These are phyloP conservation scores for Zasmidium citrigriseum DNA, from an alignment of 2,329 filamentous ascomycete species.

Conservation along the genomic window DNA sequence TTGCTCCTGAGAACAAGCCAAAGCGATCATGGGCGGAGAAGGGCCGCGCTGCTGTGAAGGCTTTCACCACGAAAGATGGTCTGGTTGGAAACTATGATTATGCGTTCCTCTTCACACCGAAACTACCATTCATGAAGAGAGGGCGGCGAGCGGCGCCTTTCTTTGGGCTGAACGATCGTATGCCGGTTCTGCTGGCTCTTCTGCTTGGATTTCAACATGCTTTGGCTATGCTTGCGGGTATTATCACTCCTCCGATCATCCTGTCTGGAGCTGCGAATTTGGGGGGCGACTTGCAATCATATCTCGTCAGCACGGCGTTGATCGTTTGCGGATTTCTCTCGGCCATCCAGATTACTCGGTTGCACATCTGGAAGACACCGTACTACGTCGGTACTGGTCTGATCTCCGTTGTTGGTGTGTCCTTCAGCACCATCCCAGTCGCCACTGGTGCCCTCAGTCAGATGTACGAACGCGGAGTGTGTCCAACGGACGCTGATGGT, in stretches of 20 bases:
- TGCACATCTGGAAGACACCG: constrained; percentile 70
- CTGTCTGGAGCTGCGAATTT: constrained; percentile 69
- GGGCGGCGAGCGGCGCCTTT: constrained; percentile 66
- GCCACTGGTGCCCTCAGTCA: constrained; percentile 71
- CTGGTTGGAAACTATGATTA: constrained; percentile 88
- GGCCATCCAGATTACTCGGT: constrained; percentile 73
- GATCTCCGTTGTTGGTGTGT: constrained; percentile 77
- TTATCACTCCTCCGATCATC: constrained; percentile 79
- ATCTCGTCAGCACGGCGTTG: constrained; percentile 75
- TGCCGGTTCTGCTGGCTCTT: constrained; percentile 73
- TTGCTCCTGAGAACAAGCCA: constrained; percentile 41
- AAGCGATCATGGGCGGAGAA: constrained; percentile 46
- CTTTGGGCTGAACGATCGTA: constrained; percentile 77
- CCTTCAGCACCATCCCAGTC: constrained; percentile 74
- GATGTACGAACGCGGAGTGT: constrained; percentile 76
- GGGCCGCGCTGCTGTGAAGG: constrained; percentile 41
- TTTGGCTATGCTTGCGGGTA: constrained; percentile 66
- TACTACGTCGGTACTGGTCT: constrained; percentile 79
- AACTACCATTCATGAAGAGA: constrained; percentile 78
- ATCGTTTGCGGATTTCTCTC: constrained; percentile 79
- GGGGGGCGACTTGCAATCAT: constrained; percentile 62
- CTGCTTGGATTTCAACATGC: constrained; percentile 79
- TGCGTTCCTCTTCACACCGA: constrained; percentile 78
- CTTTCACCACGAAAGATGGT: constrained; percentile 60
- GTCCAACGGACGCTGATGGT: constrained; percentile 61